phyloP scores from a whole-genome alignment of 129 eudicot genomes.

The Tagetes patula region DNA sequence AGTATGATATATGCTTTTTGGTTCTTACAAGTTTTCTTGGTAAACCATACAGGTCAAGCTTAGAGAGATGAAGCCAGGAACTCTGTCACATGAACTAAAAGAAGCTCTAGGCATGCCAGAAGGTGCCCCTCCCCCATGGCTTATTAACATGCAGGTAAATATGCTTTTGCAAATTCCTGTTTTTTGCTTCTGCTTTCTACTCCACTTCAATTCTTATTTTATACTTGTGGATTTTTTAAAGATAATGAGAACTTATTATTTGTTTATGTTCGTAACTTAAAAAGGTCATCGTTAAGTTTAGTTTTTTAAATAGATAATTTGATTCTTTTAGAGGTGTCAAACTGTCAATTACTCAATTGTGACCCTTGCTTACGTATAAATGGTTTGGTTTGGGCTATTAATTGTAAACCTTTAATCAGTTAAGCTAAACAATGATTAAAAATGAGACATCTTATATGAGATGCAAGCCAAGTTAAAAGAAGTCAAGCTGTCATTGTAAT shows the following conservation, averaged over 20 bases:
- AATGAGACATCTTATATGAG: not conserved
- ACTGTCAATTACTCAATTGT: not conserved
- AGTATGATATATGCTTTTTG: not conserved
- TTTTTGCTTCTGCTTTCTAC: not conserved
- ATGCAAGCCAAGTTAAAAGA: not conserved
- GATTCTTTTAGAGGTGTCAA: not conserved
- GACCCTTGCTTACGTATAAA: not conserved
- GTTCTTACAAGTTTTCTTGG: not conserved
- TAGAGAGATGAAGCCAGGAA: slow-evolving; percentile 95
- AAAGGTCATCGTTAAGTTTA: not conserved
- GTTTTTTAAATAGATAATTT: not conserved
- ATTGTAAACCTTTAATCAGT: not conserved
- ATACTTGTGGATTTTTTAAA: not conserved
- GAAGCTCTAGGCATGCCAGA: slow-evolving; percentile 99
- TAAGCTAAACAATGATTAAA: not conserved
- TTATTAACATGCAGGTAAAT: slow-evolving; percentile 94
- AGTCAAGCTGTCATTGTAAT: not conserved
- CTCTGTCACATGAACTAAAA: slow-evolving; percentile 81
- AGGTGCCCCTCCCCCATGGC: slow-evolving; percentile 99
- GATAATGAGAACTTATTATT: not conserved
- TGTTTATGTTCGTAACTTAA: not conserved
- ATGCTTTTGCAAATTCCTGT: not conserved
- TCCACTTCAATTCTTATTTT: not conserved
- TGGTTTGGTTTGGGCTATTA: not conserved
- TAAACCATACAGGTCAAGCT: slow-evolving; percentile 63